Evolutionary conservation across 306 rosid genomes (phyloP).

Genomic region (Castanea crenata): DNA sequence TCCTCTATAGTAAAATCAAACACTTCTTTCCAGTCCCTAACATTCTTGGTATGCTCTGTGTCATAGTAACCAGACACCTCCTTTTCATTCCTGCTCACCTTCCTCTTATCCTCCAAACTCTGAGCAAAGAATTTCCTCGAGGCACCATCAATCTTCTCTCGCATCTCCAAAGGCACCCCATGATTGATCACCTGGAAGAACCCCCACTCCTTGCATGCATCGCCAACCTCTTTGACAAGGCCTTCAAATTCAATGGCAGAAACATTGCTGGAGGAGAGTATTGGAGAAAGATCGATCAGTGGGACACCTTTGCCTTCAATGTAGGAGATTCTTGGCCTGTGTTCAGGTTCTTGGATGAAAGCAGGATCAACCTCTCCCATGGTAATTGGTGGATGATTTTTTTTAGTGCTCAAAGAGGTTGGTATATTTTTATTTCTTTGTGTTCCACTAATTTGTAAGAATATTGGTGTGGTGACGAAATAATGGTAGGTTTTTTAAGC

Average conservation of each 20-base stretch:
- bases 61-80: constrained; percentile 48
- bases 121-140: constrained; percentile 51
- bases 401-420: no score
- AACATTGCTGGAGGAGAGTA: constrained; percentile 10
- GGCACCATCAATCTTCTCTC: constrained; percentile 27
- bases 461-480: neutral
- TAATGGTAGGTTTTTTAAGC: neutral
- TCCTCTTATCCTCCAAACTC: constrained; percentile 56
- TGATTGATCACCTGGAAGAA: constrained; percentile 75
- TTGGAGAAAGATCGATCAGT: constrained; percentile 42
- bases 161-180: constrained; percentile 39
- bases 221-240: constrained; percentile 45
- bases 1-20: constrained; percentile 46
- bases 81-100: constrained; percentile 35
- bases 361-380: constrained; percentile 48
- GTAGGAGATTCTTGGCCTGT: constrained; percentile 53
- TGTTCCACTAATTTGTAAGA: neutral
- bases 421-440: no score
- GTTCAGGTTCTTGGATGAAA: constrained; percentile 47
- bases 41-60: constrained; percentile 63
- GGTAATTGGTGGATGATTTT: neutral
- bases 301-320: constrained; percentile 50
- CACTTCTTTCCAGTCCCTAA: constrained; percentile 79
- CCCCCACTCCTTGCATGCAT: constrained; percentile 68
- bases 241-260: constrained; percentile 3